Evolutionary conservation across 306 rosid genomes (phyloP), one percentile per base, ranked within the genome.

Genomic region (Sophora flavescens): DNA sequence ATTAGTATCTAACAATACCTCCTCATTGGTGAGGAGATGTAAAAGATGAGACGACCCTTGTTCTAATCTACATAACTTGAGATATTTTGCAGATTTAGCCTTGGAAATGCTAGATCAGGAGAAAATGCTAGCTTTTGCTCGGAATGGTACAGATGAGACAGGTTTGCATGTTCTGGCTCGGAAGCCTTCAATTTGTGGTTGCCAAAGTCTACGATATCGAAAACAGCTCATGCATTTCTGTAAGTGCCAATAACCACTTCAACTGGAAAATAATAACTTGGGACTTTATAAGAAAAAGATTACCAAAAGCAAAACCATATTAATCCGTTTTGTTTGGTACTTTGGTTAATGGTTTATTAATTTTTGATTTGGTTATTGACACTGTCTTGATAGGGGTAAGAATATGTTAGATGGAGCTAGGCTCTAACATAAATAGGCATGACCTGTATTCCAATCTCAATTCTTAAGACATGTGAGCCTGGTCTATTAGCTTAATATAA

Each of bases 131-230:
- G 88, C 88, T 14, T 57, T 70, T 3, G 61, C 57, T 12, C 52
- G 79, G 16, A 73, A 5, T 45, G 54, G 2, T 2, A 14, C 33
- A 8, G 0, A 4, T 1, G 74, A 81, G 74, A 81, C 86, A 1
- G 82, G 52, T 9, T 78, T 85, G 63, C 86, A 85, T 35, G 18
- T 81, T 30, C 68, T 85, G 81, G 86, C 88, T 39, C 63, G 83
- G 18, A 84, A 78, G 74, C 35, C 59, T 53, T 66, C 54, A 4
- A 5, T 1, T 57, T 71, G 80, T 9, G 22, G 15, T 12, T 80
- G 76, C 62, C 54, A 39, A 60, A 52, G 72, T 67, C 60, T 0
- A 13, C n/a, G 35, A 2, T 56, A 17, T 47, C 36, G 63, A 2
- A 81, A 53, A 51, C 56, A 57, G 2, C 71, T 76, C 38, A 30